Evolutionary conservation across 1,284 basidiomycete genomes (phyloP).

Genomic region (Uromyces viciae-fabae): DNA sequence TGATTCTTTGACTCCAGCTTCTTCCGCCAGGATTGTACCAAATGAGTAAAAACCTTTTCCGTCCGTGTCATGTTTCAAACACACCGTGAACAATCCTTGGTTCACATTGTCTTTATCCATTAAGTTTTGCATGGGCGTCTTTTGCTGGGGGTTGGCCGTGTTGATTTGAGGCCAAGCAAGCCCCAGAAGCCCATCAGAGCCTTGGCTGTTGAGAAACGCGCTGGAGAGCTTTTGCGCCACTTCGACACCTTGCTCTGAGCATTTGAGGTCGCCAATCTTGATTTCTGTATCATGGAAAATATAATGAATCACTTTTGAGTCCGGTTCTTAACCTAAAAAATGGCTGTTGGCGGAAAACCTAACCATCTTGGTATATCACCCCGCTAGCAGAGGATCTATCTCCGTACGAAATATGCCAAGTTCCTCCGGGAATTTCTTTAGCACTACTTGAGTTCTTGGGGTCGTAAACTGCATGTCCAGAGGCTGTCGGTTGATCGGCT

Average conservation of each 20-base stretch:
- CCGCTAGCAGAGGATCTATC: slow-evolving; percentile 56
- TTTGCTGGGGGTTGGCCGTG: slow-evolving; percentile 55
- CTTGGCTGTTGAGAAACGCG: slow-evolving; percentile 55
- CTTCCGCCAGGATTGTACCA: slow-evolving; percentile 51
- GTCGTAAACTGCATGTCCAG: slow-evolving; percentile 53
- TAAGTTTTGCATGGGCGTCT: slow-evolving; percentile 57
- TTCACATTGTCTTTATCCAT: slow-evolving; percentile 54
- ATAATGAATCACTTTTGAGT: neutral
- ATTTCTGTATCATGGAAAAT: slow-evolving; percentile 5
- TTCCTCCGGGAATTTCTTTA: slow-evolving; percentile 51
- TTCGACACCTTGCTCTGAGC: slow-evolving; percentile 56
- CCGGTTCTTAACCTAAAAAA: neutral
- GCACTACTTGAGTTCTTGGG: slow-evolving; percentile 55
- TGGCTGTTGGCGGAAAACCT: neutral
- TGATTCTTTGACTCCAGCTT: slow-evolving; percentile 38
- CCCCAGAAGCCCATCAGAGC: slow-evolving; percentile 56
- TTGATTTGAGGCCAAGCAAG: slow-evolving; percentile 51
- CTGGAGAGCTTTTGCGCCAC: slow-evolving; percentile 55
- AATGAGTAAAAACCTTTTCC: slow-evolving; percentile 55
- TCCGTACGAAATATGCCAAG: slow-evolving; percentile 58
- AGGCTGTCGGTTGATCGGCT: slow-evolving; percentile 30
- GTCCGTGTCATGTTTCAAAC: slow-evolving; percentile 35
- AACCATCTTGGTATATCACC: slow-evolving; percentile 32
- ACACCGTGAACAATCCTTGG: slow-evolving; percentile 47
- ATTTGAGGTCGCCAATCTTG: slow-evolving; percentile 53